These are phyloP conservation scores for Friedmanniomyces endolithicus DNA, from an alignment of 495 filamentous ascomycete species.

Conservation along the genomic window DNA sequence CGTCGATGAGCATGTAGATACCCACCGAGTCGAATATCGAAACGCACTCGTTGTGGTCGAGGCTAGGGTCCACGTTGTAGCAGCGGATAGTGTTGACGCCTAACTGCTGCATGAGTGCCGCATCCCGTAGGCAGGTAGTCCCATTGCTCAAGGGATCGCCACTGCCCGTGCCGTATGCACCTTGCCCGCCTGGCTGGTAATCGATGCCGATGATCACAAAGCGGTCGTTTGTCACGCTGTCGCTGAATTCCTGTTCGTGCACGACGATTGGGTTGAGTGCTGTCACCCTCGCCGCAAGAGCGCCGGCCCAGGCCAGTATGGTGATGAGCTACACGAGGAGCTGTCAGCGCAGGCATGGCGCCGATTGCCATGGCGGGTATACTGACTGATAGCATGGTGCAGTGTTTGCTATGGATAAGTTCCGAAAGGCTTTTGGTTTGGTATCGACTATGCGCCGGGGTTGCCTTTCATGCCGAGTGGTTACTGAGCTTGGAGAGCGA, in stretches of 20 bases:
- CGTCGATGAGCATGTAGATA: constrained; percentile 44
- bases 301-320: constrained; percentile 9
- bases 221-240: constrained; percentile 61
- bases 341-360: not conserved
- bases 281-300: constrained; percentile 38
- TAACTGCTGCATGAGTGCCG: constrained; percentile 77
- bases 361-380: not conserved
- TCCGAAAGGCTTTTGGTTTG: too few relatives aligned
- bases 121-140: constrained; percentile 72
- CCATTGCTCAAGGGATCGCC: constrained; percentile 67
- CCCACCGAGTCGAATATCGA: constrained; percentile 83
- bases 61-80: constrained; percentile 75
- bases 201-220: constrained; percentile 86
- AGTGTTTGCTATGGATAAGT: not conserved
- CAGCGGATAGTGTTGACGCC: constrained; percentile 81
- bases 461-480: not conserved
- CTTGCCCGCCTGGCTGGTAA: constrained; percentile 83
- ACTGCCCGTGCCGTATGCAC: constrained; percentile 53
- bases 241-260: constrained; percentile 69
- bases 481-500: not conserved
- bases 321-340: constrained; percentile 1
- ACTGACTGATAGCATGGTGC: not conserved
- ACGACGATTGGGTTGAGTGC: constrained; percentile 66
- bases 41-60: constrained; percentile 81
- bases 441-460: not conserved